These are phyloP conservation scores for Rosa lucieae DNA, from an alignment of 306 rosid species.

Conservation along the genomic window DNA sequence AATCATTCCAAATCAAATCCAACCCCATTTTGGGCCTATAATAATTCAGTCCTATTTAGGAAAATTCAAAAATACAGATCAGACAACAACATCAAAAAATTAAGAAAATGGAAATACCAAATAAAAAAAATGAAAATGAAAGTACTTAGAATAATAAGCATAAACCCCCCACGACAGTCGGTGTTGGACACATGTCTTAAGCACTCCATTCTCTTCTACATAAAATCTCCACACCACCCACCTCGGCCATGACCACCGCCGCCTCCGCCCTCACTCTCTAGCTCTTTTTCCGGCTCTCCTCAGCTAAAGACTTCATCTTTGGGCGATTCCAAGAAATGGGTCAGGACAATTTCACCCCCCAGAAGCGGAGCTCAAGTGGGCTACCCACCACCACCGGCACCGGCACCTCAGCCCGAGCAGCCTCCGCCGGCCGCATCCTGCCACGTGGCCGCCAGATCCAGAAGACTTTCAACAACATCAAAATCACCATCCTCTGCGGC, in stretches of 20 bases:
- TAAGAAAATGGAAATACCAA: not conserved
- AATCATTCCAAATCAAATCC: not conserved
- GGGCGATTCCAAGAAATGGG: constrained; percentile 44
- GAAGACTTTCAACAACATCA: constrained; percentile 87
- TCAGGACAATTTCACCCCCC: constrained; percentile 46
- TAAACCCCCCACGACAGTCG: constrained; percentile 8
- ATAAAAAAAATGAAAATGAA: not conserved
- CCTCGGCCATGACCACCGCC: constrained; percentile 5
- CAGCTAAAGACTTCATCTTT: not conserved
- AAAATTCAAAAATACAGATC: not conserved
- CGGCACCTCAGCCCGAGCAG: constrained; percentile 28
- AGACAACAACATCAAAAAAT: not conserved
- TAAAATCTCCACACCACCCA: not conserved
- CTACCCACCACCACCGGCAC: constrained; percentile 34
- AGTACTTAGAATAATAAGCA: not conserved
- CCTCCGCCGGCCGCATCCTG: constrained; percentile 8
- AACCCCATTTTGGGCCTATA: not conserved
- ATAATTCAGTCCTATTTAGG: not conserved
- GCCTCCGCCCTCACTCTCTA: not conserved
- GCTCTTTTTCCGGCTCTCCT: not conserved
- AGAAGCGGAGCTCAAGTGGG: constrained; percentile 43
- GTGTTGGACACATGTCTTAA: constrained; percentile 10
- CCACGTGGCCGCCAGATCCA: constrained; percentile 93
- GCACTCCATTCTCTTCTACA: not conserved
- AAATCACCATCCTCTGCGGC: constrained; percentile 90